Conservation (phyloP, 805 yeast genomes). For the Grigorovia yakushimaensis region DNA sequence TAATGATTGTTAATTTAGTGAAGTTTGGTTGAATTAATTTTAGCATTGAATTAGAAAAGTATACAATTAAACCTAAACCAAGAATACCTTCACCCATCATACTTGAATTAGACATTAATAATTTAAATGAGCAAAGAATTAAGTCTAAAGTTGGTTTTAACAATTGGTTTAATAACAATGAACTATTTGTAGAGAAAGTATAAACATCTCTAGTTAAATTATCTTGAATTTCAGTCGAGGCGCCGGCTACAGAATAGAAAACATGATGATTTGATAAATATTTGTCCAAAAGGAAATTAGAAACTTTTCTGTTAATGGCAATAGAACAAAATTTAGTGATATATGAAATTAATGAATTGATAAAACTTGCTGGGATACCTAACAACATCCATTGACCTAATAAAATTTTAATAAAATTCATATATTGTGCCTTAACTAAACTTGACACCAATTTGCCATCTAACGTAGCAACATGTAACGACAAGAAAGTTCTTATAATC, state of each 20-base stretch:
- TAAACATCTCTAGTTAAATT: slow-evolving; percentile 64
- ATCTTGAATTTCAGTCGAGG: slow-evolving; percentile 19
- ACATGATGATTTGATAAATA: slow-evolving; percentile 52
- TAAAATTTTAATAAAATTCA: slow-evolving; percentile 51
- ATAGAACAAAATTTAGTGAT: slow-evolving; percentile 49
- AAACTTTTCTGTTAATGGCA: slow-evolving; percentile 53
- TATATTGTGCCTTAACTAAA: slow-evolving; percentile 60
- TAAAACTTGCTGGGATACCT: slow-evolving; percentile 78
- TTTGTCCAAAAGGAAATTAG: slow-evolving; percentile 51
- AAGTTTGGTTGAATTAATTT: slow-evolving; percentile 82
- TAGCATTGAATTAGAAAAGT: slow-evolving; percentile 63
- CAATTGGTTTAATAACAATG: slow-evolving; percentile 71
- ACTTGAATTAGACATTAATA: slow-evolving; percentile 39
- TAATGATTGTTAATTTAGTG: slow-evolving; percentile 65
- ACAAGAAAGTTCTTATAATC: slow-evolving; percentile 57
- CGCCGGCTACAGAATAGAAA: slow-evolving; percentile 20
- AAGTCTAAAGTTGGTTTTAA: slow-evolving; percentile 78
- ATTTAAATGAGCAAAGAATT: slow-evolving; percentile 67
- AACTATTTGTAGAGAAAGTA: slow-evolving; percentile 58
- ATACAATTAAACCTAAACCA: slow-evolving; percentile 69
- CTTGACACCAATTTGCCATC: slow-evolving; percentile 83
- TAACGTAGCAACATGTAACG: slow-evolving; percentile 73
- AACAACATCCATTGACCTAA: slow-evolving; percentile 66
- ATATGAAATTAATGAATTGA: slow-evolving; percentile 60
- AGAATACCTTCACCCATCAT: slow-evolving; percentile 64